phyloP scores from a whole-genome alignment of 2,329 filamentous ascomycete species.

The Hyphodiscus sp. region DNA sequence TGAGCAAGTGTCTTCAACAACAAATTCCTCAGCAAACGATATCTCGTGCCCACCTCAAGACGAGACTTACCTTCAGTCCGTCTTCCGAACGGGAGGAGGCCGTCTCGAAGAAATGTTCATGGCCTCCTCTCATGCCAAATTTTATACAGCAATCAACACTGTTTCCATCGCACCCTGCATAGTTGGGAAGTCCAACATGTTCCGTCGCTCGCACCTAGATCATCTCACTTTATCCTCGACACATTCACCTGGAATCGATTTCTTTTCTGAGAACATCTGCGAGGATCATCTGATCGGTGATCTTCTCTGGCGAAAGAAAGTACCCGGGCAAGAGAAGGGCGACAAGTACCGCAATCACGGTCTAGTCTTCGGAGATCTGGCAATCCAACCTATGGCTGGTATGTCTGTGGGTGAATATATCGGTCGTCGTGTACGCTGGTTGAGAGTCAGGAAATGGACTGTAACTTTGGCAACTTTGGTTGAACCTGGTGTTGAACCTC shows the following conservation, averaged over 20 bases:
- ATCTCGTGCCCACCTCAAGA: constrained; percentile 22
- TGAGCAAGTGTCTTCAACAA: constrained; percentile 21
- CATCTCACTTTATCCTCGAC: constrained; percentile 49
- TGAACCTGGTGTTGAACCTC: constrained; percentile 84
- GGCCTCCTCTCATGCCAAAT: constrained; percentile 89
- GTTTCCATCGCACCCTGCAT: constrained; percentile 87
- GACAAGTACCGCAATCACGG: constrained; percentile 67
- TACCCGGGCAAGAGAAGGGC: constrained; percentile 41
- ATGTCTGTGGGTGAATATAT: constrained; percentile 75
- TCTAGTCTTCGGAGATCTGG: constrained; percentile 77
- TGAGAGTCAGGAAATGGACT: constrained; percentile 90
- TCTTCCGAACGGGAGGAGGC: constrained; percentile 55
- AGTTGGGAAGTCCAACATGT: constrained; percentile 98
- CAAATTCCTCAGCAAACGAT: constrained; percentile 29
- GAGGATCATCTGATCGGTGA: constrained; percentile 97
- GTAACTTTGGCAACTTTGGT: constrained; percentile 83
- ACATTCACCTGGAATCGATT: constrained; percentile 68
- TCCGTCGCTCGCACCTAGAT: constrained; percentile 84
- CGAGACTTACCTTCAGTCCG: constrained; percentile 19
- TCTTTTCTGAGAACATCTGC: constrained; percentile 93
- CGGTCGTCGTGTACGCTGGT: constrained; percentile 78
- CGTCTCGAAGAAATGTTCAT: constrained; percentile 93
- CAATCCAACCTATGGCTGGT: constrained; percentile 79
- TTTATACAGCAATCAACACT: constrained; percentile 95
- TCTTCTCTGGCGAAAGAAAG: constrained; percentile 68